Evolutionary conservation across 169 alveolate species (phyloP).

Genomic region (Plasmodium gonderi): DNA sequence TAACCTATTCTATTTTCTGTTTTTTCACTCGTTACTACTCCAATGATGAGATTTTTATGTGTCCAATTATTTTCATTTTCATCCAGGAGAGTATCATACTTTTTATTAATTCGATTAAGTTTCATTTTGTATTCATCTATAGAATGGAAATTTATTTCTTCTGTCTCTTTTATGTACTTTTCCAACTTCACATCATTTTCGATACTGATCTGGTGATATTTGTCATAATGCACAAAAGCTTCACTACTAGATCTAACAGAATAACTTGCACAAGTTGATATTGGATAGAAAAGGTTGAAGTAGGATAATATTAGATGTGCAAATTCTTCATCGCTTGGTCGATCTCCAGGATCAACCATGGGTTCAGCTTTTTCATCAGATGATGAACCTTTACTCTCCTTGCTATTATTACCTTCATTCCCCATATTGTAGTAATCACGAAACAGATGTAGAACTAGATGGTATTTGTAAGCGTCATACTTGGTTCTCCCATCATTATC

Average conservation of each 20-base stretch:
- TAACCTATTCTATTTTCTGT: slow-evolving; percentile 34
- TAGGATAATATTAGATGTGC: neutral
- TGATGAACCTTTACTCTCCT: neutral
- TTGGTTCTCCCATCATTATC: slow-evolving; percentile 15
- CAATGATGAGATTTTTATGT: slow-evolving; percentile 40
- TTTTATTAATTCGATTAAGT: slow-evolving; percentile 20
- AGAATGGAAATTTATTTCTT: neutral
- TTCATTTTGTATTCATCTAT: slow-evolving; percentile 61
- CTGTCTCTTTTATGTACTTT: slow-evolving; percentile 45
- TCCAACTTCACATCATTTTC: slow-evolving; percentile 52
- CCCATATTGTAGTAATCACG: slow-evolving; percentile 1
- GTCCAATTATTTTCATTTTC: neutral
- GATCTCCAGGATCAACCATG: no score
- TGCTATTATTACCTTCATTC: neutral
- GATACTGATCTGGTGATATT: slow-evolving; percentile 17
- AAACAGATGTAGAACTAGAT: slow-evolving; percentile 9
- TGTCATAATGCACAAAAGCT: slow-evolving; percentile 16
- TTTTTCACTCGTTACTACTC: slow-evolving; percentile 31
- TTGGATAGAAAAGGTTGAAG: slow-evolving; percentile 24
- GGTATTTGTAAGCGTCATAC: slow-evolving; percentile 31
- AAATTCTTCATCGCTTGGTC: neutral
- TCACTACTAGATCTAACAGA: slow-evolving; percentile 18
- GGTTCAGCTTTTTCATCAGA: no score
- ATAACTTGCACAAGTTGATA: slow-evolving; percentile 45
- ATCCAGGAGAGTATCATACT: slow-evolving; percentile 39